Percentiles rank a stretch among this genome's conserved stretches.
phyloP scores from a whole-genome alignment of 768 basidiomycete genomes.

The Suillus placidus region DNA sequence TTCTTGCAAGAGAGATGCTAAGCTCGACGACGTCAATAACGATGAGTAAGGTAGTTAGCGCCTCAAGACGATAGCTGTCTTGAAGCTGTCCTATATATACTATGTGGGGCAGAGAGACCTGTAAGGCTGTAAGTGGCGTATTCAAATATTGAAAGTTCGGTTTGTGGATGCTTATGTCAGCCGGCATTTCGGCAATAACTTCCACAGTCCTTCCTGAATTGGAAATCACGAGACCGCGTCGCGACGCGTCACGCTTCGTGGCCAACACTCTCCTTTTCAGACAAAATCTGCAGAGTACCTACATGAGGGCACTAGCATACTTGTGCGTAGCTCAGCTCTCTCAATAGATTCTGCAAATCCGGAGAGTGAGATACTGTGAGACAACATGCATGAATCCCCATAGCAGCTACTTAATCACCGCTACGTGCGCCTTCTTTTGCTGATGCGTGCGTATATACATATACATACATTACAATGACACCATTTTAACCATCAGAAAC shows the following conservation, averaged over 20 bases:
- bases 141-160: slow-evolving; percentile 14
- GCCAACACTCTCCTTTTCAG: neutral
- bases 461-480: neutral
- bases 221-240: slow-evolving; percentile 34
- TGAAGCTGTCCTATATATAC: neutral
- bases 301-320: neutral
- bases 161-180: slow-evolving; percentile 30
- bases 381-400: neutral
- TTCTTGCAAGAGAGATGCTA: neutral
- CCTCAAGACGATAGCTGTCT: neutral
- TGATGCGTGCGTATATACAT: neutral
- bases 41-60: neutral
- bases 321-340: neutral
- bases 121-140: slow-evolving; percentile 8
- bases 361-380: neutral
- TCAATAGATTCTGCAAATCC: neutral
- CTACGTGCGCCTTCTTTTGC: neutral
- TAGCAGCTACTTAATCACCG: neutral
- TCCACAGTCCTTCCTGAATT: slow-evolving; percentile 2
- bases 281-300: neutral
- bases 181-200: slow-evolving; percentile 8
- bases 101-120: slow-evolving; percentile 10
- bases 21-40: neutral
- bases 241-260: slow-evolving; percentile 14
- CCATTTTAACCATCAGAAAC: neutral